Evolutionary conservation across 2,329 filamentous ascomycete species (phyloP), one percentile per base, ranked within the genome.

Genomic region (Bipolaris sorokiniana): DNA sequence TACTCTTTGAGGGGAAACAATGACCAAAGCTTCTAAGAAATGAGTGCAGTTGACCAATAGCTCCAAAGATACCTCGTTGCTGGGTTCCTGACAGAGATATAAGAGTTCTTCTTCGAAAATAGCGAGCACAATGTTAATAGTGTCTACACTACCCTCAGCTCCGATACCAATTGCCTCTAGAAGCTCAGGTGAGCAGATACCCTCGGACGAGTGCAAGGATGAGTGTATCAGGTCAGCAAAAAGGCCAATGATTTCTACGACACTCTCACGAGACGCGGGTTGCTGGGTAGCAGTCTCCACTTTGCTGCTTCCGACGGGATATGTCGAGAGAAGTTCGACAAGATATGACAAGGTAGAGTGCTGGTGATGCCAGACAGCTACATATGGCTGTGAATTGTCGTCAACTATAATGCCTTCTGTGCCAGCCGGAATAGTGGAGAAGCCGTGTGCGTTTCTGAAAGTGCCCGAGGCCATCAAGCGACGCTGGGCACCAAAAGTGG

Each of bases 291-390:
- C 74, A 77, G 78, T 76, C 74, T 82, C 70, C 22, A 83, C 73
- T 46, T 75, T 67, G 58, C 83, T 82, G 33, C 84, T 80, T 54
- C 86, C 83, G 23, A 82, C 78, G 11, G 89, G 76, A 53, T 87
- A 88, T 7, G 88, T 88, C 61, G 91, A 89, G 2, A 94, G 79
- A 33, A 89, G 86, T 65, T 89, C 90, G 33, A 91, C 91, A 40
- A 97, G 81, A 57, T 96, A 89, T 11, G 89, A 88, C 41, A 97
- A 78, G 3, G 88, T 88, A 6, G 92, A 96, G 75, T 96, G 93
- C 20, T 84, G 80, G 71, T 92, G 82, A 54, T 82, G 87, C 79
- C 96, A 91, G 68, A 90, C 84, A 23, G 91, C 84, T 13, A 94
- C 89, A 48, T 90, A 86, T 42, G 90, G 89, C 38, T 85, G 87